Evolutionary conservation across 176 grass and related monocot genomes (phyloP).

Genomic region (Bonia amplexicaulis): DNA sequence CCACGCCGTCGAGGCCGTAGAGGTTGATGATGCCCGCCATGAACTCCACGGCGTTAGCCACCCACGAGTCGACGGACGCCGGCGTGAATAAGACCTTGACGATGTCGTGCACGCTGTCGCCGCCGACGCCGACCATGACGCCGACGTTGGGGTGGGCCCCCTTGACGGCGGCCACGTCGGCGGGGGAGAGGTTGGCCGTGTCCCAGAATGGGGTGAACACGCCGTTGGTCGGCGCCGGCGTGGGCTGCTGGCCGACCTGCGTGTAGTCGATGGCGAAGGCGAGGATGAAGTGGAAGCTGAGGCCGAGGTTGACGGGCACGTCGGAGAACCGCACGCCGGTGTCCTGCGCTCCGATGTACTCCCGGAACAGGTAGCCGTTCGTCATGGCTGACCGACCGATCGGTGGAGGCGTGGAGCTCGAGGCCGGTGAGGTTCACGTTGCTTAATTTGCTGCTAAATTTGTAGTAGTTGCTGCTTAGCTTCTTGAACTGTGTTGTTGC

Average conservation of each 20-base stretch:
- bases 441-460: background rate
- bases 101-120: constrained; percentile 2
- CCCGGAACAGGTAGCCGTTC: constrained; percentile 54
- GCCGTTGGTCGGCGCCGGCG: constrained; percentile 35
- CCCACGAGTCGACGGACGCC: constrained; percentile 39
- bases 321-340: constrained; percentile 42
- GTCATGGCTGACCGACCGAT: constrained; percentile 8
- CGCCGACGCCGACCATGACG: constrained; percentile 32
- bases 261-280: constrained; percentile 46
- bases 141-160: constrained; percentile 17
- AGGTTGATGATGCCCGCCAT: constrained; percentile 19
- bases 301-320: constrained; percentile 34
- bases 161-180: constrained; percentile 25
- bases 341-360: constrained; percentile 59
- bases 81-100: constrained; percentile 1
- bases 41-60: constrained; percentile 42
- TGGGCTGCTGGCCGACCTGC: background rate
- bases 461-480: background rate
- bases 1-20: constrained; percentile 49
- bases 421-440: background rate
- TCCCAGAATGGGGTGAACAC: constrained; percentile 41
- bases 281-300: constrained; percentile 55
- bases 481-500: too few species aligned
- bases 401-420: background rate
- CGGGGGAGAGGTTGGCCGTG: background rate